Evolutionary conservation across 2,329 filamentous ascomycete genomes (phyloP), one percentile per base, ranked within the genome.

Genomic region (Sordariomycetes sp.): DNA sequence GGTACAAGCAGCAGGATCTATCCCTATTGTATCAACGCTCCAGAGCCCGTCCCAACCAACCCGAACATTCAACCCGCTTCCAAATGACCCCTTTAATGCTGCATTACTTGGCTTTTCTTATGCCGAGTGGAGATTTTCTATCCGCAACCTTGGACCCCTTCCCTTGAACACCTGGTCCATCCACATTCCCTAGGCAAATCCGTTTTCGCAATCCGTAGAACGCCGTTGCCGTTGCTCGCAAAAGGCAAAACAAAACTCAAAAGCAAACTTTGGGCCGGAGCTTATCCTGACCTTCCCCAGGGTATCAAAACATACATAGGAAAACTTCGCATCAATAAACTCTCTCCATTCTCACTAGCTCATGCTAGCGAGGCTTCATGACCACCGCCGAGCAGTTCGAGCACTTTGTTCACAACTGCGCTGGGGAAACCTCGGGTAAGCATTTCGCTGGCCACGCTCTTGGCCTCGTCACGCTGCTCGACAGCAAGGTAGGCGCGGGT

Each of bases 361-460:
- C n/a, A 58, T 34, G 51, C 48, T 12, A 34, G 36, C 18, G 45
- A 25, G 28, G 50, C 53, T 36, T 64, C 63, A 37, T 68, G 65
- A 19, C 61, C 57, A 39, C 72, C 74, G 28, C 81, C 80, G 25
- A 98, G 78, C 35, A 98, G 73, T 60, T 95, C 92, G 27, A 92
- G 70, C 40, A 96, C 88, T 71, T 95, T 96, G 62, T 83, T 85
- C 29, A 88, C 83, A 11, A 98, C 92, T 5, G 92, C 90, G 42
- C 77, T 76, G 30, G 92, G 92, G 53, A 96, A 98, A 25, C 88
- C 88, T 37, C 92, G 76, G 30, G 78, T 79, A 23, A 95, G 69
- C 74, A 95, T 95, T 68, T 98, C 92, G 36, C 82, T 73, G 17
- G 94, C 88, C 11, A 94, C 82, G 9, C 53, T 61, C 61, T 86